Percentiles rank a stretch among this genome's conserved stretches.
phyloP scores from a whole-genome alignment of 2,329 filamentous ascomycete genomes.

The Neofusicoccum sp. region DNA sequence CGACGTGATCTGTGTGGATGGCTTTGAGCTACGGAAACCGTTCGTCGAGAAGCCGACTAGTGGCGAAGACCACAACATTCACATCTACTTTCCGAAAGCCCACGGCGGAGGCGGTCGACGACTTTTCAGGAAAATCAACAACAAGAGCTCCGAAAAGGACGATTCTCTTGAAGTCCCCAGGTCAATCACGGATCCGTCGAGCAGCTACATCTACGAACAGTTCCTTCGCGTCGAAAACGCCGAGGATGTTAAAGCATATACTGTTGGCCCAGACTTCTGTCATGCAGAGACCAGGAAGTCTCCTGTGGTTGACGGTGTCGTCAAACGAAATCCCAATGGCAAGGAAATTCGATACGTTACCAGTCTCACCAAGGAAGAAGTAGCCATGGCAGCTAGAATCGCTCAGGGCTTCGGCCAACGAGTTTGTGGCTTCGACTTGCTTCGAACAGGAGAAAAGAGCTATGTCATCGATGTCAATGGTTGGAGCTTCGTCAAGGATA shows the following conservation, averaged over 20 bases:
- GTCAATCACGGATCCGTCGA: constrained; percentile 75
- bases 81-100: constrained; percentile 92
- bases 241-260: constrained; percentile 98
- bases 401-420: constrained; percentile 89
- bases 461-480: constrained; percentile 99
- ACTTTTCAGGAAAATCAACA: constrained; percentile 95
- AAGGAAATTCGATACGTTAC: constrained; percentile 98
- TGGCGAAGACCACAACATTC: constrained; percentile 97
- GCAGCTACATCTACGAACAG: constrained; percentile 95
- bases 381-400: constrained; percentile 84
- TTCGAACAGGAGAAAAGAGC: constrained; percentile 85
- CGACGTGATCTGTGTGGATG: constrained; percentile 87
- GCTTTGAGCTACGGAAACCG: constrained; percentile 78
- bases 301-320: constrained; percentile 93
- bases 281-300: constrained; percentile 97
- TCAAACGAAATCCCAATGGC: constrained; percentile 93
- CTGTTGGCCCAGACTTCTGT: constrained; percentile 88
- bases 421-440: constrained; percentile 92
- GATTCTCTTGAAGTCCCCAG: constrained; percentile 74
- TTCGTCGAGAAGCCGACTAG: constrained; percentile 99
- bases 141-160: constrained; percentile 97
- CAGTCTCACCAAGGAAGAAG: constrained; percentile 76
- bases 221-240: constrained; percentile 96
- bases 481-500: constrained; percentile 99
- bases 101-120: constrained; percentile 87